Evolutionary conservation across 2,329 filamentous ascomycete species (phyloP).

Genomic region (Exophiala viscosa): DNA sequence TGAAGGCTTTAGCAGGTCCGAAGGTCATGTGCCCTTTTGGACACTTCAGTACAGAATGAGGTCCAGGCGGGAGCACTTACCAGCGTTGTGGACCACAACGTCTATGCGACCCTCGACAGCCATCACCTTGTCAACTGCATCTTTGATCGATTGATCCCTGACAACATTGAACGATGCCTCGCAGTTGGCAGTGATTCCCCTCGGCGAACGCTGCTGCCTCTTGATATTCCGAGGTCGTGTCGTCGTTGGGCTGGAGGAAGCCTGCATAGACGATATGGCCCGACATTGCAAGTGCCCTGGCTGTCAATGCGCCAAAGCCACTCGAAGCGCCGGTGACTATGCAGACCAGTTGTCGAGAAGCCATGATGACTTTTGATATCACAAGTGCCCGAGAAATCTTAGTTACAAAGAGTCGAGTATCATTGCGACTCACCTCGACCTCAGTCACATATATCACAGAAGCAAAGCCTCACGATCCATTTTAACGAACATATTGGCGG

Average conservation of each 20-base stretch:
- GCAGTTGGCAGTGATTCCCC: conserved; percentile 8
- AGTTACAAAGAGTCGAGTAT: too few relatives aligned
- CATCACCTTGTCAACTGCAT: conserved; percentile 18
- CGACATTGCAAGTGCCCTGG: conserved; percentile 6
- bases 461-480: too few relatives aligned
- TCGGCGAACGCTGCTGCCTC: not conserved
- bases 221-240: not conserved
- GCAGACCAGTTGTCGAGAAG: not conserved
- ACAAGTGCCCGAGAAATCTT: too few relatives aligned
- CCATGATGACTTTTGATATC: not conserved
- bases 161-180: conserved; percentile 17
- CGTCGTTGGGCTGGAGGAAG: conserved; percentile 3
- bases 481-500: too few relatives aligned
- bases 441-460: too few relatives aligned
- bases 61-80: not conserved
- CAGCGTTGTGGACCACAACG: conserved; percentile 25
- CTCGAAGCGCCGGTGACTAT: conserved; percentile 11
- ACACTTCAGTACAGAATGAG: not conserved
- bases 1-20: conserved; percentile 24
- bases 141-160: conserved; percentile 12
- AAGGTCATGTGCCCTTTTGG: conserved; percentile 13
- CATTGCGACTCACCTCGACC: too few relatives aligned
- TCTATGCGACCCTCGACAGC: conserved; percentile 20
- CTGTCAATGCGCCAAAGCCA: conserved; percentile 17
- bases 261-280: conserved; percentile 25